Conservation (phyloP, 2,329 filamentous ascomycete species). For the Dothideomycetes sp. region DNA sequence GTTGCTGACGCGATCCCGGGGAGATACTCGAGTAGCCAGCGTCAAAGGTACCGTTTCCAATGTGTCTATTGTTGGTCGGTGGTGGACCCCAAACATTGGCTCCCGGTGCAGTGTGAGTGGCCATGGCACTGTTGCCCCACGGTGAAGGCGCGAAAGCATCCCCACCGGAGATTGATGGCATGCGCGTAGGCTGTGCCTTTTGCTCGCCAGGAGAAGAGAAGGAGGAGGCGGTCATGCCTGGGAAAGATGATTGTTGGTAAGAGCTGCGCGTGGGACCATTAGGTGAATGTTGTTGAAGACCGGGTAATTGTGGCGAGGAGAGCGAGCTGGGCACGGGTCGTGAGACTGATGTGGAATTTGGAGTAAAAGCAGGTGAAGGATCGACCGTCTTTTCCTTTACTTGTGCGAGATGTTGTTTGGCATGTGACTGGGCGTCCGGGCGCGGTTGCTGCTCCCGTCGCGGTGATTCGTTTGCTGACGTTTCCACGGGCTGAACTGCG, state of each 20-base stretch:
- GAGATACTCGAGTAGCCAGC: conserved; percentile 48
- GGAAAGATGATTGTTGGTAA: conserved; percentile 10
- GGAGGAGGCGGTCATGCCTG: conserved; percentile 38
- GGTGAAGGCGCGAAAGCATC: conserved; percentile 11
- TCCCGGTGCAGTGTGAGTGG: conserved; percentile 31
- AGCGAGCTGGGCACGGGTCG: conserved; percentile 4
- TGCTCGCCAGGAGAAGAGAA: conserved; percentile 30
- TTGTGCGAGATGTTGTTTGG: conserved; percentile 8
- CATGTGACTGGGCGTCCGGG: conserved; percentile 16
- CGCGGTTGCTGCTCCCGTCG: conserved; percentile 2
- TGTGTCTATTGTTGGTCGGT: conserved; percentile 54
- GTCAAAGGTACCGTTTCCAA: conserved; percentile 71
- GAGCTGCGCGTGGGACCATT: conserved; percentile 5
- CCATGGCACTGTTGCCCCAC: conserved; percentile 17
- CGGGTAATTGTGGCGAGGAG: conserved; percentile 8
- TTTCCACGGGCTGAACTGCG: conserved; percentile 16
- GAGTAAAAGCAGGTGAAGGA: conserved; percentile 26
- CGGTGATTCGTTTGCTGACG: conserved; percentile 14
- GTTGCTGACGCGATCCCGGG: conserved; percentile 32
- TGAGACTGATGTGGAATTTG: conserved; percentile 34
- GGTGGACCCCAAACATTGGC: conserved; percentile 68
- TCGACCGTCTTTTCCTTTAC: conserved; percentile 8
- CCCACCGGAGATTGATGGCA: conserved; percentile 14
- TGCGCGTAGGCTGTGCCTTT: conserved; percentile 24
- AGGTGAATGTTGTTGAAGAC: conserved; percentile 9